These are phyloP conservation scores for Botrytis medusae DNA, from an alignment of 2,329 filamentous ascomycete species.

Conservation along the genomic window DNA sequence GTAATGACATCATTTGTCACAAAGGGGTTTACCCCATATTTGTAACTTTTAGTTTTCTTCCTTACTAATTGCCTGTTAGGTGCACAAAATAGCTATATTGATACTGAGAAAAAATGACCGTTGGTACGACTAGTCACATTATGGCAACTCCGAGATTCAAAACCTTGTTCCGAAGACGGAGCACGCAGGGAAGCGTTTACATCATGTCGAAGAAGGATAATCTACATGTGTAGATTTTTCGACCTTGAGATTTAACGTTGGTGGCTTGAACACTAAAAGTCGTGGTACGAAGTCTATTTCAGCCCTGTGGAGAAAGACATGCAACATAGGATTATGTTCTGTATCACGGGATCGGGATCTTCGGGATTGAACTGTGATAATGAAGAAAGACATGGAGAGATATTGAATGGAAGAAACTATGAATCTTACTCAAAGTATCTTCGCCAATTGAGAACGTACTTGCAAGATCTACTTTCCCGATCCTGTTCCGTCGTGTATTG, in stretches of 20 bases:
- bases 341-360: not conserved
- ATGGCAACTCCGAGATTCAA: not conserved
- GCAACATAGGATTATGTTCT: not conserved
- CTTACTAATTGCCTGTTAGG: not conserved
- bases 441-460: not conserved
- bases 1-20: not conserved
- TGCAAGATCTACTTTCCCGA: not conserved
- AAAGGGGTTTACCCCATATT: no score
- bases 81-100: not conserved
- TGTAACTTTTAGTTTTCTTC: not conserved
- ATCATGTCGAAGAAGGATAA: not conserved
- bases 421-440: not conserved
- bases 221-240: not conserved
- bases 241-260: not conserved
- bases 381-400: not conserved
- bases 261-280: slow-evolving; percentile 1
- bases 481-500: not conserved
- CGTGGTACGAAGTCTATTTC: slow-evolving; percentile 10
- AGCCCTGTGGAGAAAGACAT: slow-evolving; percentile 8
- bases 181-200: not conserved
- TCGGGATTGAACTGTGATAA: not conserved
- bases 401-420: not conserved
- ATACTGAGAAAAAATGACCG: not conserved
- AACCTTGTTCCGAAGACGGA: not conserved
- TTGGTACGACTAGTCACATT: not conserved